Evolutionary conservation across 2,329 filamentous ascomycete species (phyloP), one percentile per base, ranked within the genome.

Genomic region (Raffaelea arxii): DNA sequence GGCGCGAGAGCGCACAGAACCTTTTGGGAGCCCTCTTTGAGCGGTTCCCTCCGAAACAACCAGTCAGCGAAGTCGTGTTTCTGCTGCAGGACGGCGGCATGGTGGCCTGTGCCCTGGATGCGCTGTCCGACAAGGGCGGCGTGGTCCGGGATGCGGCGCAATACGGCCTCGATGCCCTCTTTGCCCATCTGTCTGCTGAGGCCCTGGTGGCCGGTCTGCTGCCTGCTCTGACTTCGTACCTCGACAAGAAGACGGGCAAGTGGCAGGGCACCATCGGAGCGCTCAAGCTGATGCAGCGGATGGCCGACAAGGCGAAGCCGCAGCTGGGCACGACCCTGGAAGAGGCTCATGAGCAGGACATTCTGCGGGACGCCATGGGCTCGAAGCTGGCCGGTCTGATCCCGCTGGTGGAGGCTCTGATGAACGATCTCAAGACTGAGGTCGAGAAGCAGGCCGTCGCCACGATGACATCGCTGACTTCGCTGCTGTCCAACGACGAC

Each of bases 181-280:
- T 95, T 65, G 74, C 75, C 54, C 79, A 84, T 60, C 70, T 98
- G 52, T 82, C 78, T 60, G 70, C 88, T 47, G 92, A 97, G 70
- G 82, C 86, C 43, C 78, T 94, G 59, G 84, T 94, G 44, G 77
- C 80, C 52, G 90, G 86, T 19, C 75, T 98, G 37, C 71, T 98
- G 44, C 89, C 92, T 3, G 75, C 79, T 16, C 70, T 98, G 36
- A 67, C 73, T 51, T 67, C 74, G 44, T 97, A 97, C 63, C 74
- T 98, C 25, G 72, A 74, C 60, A 94, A 88, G 68, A 80, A 79
- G 59, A 85, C 88, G 16, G 90, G 87, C 54, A 98, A 98, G 69
- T 98, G 92, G 92, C 92, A 98, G 68, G 92, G 92, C 50, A 87
- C 86, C 16, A 86, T 96, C 45, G 90, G 85, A 50, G 92, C 87